Evolutionary conservation across 2,329 filamentous ascomycete genomes (phyloP), one percentile per base, ranked within the genome.

Genomic region (Arthrinium phaeospermum): DNA sequence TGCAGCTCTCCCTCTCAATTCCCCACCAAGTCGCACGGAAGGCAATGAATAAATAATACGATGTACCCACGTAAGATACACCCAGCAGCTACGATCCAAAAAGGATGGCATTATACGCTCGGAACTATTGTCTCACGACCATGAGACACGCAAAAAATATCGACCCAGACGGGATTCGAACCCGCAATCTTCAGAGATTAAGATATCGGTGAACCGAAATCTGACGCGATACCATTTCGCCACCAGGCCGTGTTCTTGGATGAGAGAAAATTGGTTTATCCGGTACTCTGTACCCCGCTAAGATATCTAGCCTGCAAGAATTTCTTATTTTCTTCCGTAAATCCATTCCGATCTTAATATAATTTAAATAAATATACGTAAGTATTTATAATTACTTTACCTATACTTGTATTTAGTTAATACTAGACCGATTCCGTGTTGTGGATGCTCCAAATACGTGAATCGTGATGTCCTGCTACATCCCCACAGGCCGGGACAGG

Each of bases 191-290:
- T 64, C 57, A 64, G 57, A 64, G 57, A 8, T 14, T 34, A 61
- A 14, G 57, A 64, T 10, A 64, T 64, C 57, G 57, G 57, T 64
- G 19, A n/a, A 41, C 57, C 57, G 57, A 64, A 64, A 64, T 64
- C 57, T 64, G 57, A 64, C 57, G 57, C 57, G 57, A 64, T 64
- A 64, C 57, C 57, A 64, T 64, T 64, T 64, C 57, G 57, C 57
- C 57, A 64, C 57, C 57, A 64, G 57, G 57, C 57, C 57, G 4
- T 57, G 53, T 64, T 41, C 3, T 64, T 64, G 53, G 30, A 61
- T 61, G 30, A 12, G 13, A 64, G 4, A 24, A 6, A 10, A 5
- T 1, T 1, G 0, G 19, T 3, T 64, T 64, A 64, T 64, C 4
- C 3, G 12, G 1, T 19, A 34, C 1, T 34, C 2, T 30, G 12